Conservation (phyloP, 1,139 yeast genomes). For the Eremothecium coryli region DNA sequence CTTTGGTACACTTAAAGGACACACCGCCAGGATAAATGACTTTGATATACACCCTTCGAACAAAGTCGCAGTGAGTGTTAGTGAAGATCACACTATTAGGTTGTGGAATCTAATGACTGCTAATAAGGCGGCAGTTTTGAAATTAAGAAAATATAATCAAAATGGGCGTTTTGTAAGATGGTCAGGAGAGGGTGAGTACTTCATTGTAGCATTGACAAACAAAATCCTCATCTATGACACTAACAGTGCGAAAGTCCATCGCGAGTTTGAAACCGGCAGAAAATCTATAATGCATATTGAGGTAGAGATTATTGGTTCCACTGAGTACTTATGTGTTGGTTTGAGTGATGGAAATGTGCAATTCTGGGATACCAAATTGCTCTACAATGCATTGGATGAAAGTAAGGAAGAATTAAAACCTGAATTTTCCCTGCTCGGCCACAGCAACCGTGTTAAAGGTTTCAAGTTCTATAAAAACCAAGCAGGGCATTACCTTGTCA, state of each 20-base stretch:
- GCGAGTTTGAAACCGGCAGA: constrained; percentile 39
- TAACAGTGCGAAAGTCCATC: constrained; percentile 48
- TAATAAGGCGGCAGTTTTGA: constrained; percentile 82
- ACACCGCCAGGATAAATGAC: constrained; percentile 67
- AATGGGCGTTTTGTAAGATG: constrained; percentile 60
- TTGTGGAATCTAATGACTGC: constrained; percentile 97
- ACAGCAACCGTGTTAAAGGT: constrained; percentile 77
- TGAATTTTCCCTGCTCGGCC: constrained; percentile 60
- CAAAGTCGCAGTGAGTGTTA: constrained; percentile 80
- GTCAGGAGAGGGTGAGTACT: constrained; percentile 53
- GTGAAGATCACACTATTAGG: constrained; percentile 72
- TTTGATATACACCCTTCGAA: constrained; percentile 90
- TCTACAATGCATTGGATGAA: constrained; percentile 31
- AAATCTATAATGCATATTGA: constrained; percentile 65
- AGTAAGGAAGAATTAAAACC: constrained; percentile 32
- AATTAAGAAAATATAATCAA: constrained; percentile 64
- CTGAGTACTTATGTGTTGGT: constrained; percentile 57
- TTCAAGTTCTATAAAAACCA: constrained; percentile 45
- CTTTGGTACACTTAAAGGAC: constrained; percentile 82
- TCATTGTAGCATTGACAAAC: constrained; percentile 64
- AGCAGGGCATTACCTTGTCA: constrained; percentile 48
- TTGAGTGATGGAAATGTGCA: constrained; percentile 64
- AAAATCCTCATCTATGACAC: constrained; percentile 61
- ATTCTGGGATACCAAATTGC: constrained; percentile 40
- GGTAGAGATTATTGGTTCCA: constrained; percentile 34